Percentiles rank a stretch among this genome's conserved stretches.
These are phyloP conservation scores for Neurospora terricola DNA, from an alignment of 495 filamentous ascomycete genomes.

Conservation along the genomic window DNA sequence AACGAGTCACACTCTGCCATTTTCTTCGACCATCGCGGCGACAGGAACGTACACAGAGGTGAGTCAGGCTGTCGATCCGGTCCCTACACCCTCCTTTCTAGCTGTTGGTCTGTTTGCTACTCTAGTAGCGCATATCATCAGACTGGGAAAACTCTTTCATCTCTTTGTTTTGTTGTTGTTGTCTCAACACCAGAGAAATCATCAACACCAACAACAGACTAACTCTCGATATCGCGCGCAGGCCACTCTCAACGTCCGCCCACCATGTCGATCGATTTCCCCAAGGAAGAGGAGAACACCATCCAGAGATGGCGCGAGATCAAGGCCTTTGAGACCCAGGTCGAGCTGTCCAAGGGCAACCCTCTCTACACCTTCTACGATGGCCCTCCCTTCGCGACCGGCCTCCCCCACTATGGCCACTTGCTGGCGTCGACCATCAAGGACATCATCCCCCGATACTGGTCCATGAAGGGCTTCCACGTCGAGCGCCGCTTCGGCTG, in stretches of 20 bases:
- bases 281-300: conserved; percentile 75
- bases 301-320: conserved; percentile 81
- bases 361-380: conserved; percentile 78
- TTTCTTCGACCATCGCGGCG: conserved; percentile 1
- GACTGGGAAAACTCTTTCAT: background rate
- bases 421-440: conserved; percentile 94
- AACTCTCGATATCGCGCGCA: background rate
- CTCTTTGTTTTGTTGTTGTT: background rate
- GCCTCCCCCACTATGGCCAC: conserved; percentile 94
- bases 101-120: background rate
- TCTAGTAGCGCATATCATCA: background rate
- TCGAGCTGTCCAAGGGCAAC: conserved; percentile 48
- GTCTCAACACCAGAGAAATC: background rate
- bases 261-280: conserved; percentile 81
- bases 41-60: background rate
- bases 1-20: conserved; percentile 19
- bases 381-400: conserved; percentile 48
- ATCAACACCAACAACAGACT: background rate
- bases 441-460: conserved; percentile 92
- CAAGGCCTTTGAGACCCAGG: conserved; percentile 62
- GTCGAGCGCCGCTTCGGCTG: conserved; percentile 62
- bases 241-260: background rate
- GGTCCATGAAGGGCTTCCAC: conserved; percentile 93
- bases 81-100: background rate
- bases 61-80: background rate